Evolutionary conservation across 768 basidiomycete species (phyloP).

Genomic region (Macrolepiota fuliginosa): DNA sequence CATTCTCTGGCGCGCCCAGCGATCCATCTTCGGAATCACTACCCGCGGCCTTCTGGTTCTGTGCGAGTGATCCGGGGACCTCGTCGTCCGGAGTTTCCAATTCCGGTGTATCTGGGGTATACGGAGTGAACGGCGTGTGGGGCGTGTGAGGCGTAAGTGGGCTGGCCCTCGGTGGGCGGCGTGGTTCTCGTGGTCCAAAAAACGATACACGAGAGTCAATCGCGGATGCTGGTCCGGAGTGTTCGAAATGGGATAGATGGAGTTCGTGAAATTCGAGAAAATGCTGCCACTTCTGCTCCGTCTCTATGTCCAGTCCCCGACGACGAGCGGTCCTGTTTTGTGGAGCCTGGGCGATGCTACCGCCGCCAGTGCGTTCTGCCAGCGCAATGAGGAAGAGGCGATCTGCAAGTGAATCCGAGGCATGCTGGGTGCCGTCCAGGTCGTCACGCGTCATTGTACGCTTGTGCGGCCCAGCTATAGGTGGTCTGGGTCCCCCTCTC

Average conservation of each 20-base stretch:
- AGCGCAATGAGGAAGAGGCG: background rate
- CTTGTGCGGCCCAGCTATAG: background rate
- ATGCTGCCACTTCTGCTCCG: conserved; percentile 8
- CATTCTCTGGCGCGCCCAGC: background rate
- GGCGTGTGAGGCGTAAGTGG: conserved; percentile 8
- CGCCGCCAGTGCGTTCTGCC: background rate
- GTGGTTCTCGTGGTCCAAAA: conserved; percentile 11
- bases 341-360: background rate
- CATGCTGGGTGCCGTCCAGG: background rate
- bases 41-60: background rate
- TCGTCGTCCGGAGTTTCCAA: conserved; percentile 9
- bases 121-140: conserved; percentile 7
- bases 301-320: conserved; percentile 4
- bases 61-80: background rate
- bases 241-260: background rate
- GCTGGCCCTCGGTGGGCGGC: background rate
- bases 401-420: background rate
- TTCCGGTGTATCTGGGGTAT: conserved; percentile 10
- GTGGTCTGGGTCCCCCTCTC: conserved; percentile 10
- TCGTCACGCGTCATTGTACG: conserved; percentile 2
- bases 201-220: conserved; percentile 6
- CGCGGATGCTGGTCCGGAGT: background rate
- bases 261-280: background rate
- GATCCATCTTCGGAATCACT: conserved; percentile 1
- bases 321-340: background rate